Conservation (phyloP, 164 flowering plant species). For the Kingdonia uniflora region DNA sequence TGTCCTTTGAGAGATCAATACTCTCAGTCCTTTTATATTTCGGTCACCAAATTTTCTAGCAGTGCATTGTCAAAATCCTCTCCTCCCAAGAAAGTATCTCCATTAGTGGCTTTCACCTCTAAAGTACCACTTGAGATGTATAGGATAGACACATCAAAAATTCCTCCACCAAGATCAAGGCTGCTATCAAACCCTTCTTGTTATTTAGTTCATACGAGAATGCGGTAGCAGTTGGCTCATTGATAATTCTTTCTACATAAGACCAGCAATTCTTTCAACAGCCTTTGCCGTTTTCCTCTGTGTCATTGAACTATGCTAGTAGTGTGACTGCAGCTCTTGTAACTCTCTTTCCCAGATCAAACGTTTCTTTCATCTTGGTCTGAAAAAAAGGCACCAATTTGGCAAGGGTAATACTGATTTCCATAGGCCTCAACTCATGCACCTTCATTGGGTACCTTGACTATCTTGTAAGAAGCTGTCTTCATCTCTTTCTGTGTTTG, state of each 20-base stretch:
- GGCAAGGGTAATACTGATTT: background rate
- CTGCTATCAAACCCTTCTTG: conserved; percentile 1
- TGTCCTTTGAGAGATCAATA: background rate
- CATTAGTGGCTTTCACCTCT: background rate
- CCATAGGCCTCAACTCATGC: background rate
- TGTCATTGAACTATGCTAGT: background rate
- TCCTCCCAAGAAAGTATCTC: background rate
- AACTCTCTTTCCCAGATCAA: background rate
- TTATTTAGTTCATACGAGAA: background rate
- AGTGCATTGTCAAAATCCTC: too few species aligned
- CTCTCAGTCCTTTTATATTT: background rate
- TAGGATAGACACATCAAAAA: background rate
- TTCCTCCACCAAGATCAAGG: conserved; percentile 2
- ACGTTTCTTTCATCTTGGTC: conserved; percentile 2
- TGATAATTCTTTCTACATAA: conserved; percentile 1
- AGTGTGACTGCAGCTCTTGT: background rate
- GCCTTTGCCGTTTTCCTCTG: background rate
- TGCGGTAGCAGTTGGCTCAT: conserved; percentile 1
- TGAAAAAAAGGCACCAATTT: conserved; percentile 1
- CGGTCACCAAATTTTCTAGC: background rate
- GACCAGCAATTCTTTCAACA: conserved; percentile 1
- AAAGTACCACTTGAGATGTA: background rate
- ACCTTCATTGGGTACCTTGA: conserved; percentile 1
- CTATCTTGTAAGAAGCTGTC: conserved; percentile 1
- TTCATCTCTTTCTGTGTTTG: conserved; percentile 5